Conservation (phyloP, 441 rosid species). For the Euphorbia corollata region DNA sequence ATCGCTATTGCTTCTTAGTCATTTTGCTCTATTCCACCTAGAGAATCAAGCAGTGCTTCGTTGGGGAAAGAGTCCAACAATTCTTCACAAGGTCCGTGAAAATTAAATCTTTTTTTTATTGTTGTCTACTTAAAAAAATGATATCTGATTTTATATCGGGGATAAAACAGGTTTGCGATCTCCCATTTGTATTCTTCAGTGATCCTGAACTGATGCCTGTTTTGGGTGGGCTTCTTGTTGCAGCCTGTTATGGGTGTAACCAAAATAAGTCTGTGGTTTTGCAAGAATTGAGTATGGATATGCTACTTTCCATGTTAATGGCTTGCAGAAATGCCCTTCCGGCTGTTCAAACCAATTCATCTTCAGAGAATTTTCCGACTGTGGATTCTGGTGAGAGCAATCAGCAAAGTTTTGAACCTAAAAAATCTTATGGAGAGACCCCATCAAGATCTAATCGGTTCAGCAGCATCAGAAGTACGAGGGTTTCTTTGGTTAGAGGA, state of each 20-base stretch:
- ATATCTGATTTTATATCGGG: conserved; percentile 25
- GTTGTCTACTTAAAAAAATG: neutral
- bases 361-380: conserved; percentile 24
- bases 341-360: conserved; percentile 24
- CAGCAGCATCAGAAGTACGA: conserved; percentile 29
- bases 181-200: conserved; percentile 72
- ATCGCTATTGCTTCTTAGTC: conserved; percentile 59
- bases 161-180: conserved; percentile 60
- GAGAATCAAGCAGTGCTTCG: conserved; percentile 76
- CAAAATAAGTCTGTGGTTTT: conserved; percentile 62
- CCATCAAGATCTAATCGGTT: conserved; percentile 37
- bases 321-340: conserved; percentile 49
- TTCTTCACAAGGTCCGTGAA: conserved; percentile 69
- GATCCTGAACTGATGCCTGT: conserved; percentile 68
- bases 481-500: conserved; percentile 33
- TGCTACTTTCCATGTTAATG: conserved; percentile 57
- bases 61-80: conserved; percentile 79
- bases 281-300: conserved; percentile 69
- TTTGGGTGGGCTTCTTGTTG: conserved; percentile 55
- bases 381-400: conserved; percentile 37
- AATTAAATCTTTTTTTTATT: neutral
- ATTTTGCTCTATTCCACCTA: conserved; percentile 65
- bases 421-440: conserved; percentile 37
- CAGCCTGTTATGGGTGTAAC: conserved; percentile 65
- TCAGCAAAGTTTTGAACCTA: conserved; percentile 39